Conservation (phyloP, 495 filamentous ascomycete species). For the Haplographium delicatum region DNA sequence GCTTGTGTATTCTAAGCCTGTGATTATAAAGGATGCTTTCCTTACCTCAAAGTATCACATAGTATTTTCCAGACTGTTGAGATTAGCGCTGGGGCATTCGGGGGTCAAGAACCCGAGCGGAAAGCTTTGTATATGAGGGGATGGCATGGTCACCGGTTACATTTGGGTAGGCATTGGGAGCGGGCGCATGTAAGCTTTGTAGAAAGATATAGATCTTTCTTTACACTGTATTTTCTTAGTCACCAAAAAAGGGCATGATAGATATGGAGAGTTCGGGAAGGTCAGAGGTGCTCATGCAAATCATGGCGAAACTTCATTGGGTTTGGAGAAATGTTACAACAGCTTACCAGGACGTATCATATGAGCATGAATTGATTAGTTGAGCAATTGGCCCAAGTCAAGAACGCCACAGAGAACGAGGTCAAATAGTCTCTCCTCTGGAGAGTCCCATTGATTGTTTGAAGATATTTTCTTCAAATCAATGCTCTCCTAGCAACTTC, state of each 20-base stretch:
- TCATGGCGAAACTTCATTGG: too few species aligned
- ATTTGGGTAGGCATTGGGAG: constrained; percentile 26
- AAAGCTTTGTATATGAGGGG: constrained; percentile 25
- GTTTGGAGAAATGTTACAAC: too few species aligned
- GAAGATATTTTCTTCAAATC: too few species aligned
- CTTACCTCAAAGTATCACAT: not conserved
- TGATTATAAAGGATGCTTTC: not conserved
- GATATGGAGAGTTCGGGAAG: too few species aligned
- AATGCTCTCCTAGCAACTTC: too few species aligned
- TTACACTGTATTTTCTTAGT: constrained; percentile 7
- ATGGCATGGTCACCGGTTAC: constrained; percentile 10
- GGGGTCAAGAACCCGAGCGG: constrained; percentile 20
- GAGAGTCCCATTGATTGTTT: too few species aligned
- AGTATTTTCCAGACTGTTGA: not conserved
- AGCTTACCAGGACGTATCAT: too few species aligned
- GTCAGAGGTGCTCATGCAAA: too few species aligned
- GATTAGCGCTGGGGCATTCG: not conserved
- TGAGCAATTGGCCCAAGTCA: too few species aligned
- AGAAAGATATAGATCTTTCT: constrained; percentile 21
- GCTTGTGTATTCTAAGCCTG: not conserved
- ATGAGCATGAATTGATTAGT: too few species aligned
- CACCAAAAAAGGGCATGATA: constrained; percentile 6
- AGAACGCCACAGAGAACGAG: too few species aligned
- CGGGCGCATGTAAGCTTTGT: constrained; percentile 21
- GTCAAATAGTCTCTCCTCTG: too few species aligned